Evolutionary conservation across 2,329 filamentous ascomycete species (phyloP).

Genomic region (Diaporthe vaccinii): DNA sequence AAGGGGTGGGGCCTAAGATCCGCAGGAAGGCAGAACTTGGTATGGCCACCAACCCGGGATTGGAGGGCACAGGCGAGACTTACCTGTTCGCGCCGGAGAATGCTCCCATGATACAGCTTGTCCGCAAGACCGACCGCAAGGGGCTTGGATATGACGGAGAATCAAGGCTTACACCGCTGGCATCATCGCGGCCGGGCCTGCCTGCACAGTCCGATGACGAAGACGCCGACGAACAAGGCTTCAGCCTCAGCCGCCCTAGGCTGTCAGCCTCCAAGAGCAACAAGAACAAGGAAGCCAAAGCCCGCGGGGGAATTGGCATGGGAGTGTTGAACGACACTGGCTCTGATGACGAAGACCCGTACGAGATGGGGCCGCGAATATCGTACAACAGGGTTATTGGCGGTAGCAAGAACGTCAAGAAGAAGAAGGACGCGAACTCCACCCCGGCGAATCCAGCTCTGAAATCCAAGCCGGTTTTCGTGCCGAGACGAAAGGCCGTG

Average conservation of each 20-base stretch:
- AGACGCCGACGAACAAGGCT: slow-evolving; percentile 52
- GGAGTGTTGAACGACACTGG: slow-evolving; percentile 93
- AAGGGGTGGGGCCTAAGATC: slow-evolving; percentile 91
- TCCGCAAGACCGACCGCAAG: slow-evolving; percentile 76
- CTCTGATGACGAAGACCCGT: slow-evolving; percentile 95
- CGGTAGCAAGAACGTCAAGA: slow-evolving; percentile 84
- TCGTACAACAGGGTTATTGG: slow-evolving; percentile 87
- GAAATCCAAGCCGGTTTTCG: slow-evolving; percentile 79
- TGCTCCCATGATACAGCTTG: slow-evolving; percentile 75
- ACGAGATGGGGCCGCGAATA: slow-evolving; percentile 91
- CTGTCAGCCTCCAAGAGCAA: slow-evolving; percentile 39
- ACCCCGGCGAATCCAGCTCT: slow-evolving; percentile 74
- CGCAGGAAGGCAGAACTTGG: slow-evolving; percentile 79
- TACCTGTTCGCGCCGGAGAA: slow-evolving; percentile 92
- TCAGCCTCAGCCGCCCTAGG: slow-evolving; percentile 46
- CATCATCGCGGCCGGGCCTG: slow-evolving; percentile 45
- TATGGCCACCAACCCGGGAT: slow-evolving; percentile 54
- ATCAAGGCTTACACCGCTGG: slow-evolving; percentile 60
- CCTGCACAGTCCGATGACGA: slow-evolving; percentile 59
- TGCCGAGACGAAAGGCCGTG: slow-evolving; percentile 73
- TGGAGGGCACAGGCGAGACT: slow-evolving; percentile 58
- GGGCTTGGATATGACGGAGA: slow-evolving; percentile 78
- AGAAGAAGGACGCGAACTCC: slow-evolving; percentile 63
- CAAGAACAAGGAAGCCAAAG: slow-evolving; percentile 65
- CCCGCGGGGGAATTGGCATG: slow-evolving; percentile 82